Percentiles rank a stretch among this genome's conserved stretches.
Evolutionary conservation across 208 protist species (phyloP).

Genomic region (Strigomonas oncopelti): DNA sequence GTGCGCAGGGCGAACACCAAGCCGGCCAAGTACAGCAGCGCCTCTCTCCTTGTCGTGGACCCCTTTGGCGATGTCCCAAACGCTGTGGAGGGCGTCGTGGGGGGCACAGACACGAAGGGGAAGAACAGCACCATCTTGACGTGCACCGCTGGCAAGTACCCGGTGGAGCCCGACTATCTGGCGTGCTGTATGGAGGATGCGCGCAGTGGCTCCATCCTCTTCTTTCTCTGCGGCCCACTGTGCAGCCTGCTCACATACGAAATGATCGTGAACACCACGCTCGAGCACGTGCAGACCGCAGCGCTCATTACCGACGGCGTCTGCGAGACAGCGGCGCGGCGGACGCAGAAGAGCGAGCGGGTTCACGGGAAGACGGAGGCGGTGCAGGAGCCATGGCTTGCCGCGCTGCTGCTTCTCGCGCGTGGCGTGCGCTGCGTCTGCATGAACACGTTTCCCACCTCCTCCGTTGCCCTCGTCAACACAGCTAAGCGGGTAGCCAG

Average conservation of each 20-base stretch:
- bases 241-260: constrained; percentile 27
- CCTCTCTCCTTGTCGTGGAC: constrained; percentile 50
- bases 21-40: not conserved
- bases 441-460: constrained; percentile 35
- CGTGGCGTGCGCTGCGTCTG: constrained; percentile 62
- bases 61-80: constrained; percentile 52
- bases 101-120: constrained; percentile 29
- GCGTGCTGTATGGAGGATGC: constrained; percentile 27
- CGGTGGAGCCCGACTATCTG: constrained; percentile 40
- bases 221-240: constrained; percentile 50
- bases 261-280: constrained; percentile 28
- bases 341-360: constrained; percentile 50
- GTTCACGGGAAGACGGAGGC: not conserved
- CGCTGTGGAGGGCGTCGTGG: constrained; percentile 30
- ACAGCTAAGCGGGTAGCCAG: constrained; percentile 37
- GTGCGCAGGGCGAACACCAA: constrained; percentile 27
- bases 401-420: constrained; percentile 56
- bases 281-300: constrained; percentile 47
- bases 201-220: constrained; percentile 16
- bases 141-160: constrained; percentile 22
- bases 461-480: constrained; percentile 30
- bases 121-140: constrained; percentile 38
- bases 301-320: constrained; percentile 38
- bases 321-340: constrained; percentile 42
- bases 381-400: constrained; percentile 20